Evolutionary conservation across 2,329 filamentous ascomycete genomes (phyloP), one percentile per base, ranked within the genome.

Genomic region (Karstenula rhodostoma): DNA sequence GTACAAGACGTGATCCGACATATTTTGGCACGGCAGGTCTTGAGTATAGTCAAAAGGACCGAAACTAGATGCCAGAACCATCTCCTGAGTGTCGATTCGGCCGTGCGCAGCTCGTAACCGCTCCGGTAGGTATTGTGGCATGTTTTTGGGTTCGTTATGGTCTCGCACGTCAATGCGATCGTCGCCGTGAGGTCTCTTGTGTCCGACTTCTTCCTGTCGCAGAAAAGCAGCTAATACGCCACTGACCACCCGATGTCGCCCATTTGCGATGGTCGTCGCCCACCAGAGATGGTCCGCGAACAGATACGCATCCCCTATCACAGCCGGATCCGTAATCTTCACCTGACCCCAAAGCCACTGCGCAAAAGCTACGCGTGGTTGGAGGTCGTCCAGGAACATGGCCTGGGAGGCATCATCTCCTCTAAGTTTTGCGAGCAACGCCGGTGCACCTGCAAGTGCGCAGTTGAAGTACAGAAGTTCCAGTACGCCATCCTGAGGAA

Each of bases 1-100:
- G 66, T 93, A 90, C 50, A 82, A 84, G 52, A 93, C 87, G 72
- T 93, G 91, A 4, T 83, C 78, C 2, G 89, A 87, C 50, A 92
- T 81, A 33, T 56, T 58, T 15, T 43, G 40, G 12, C 61, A 63
- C 23, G 63, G 64, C 25, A 59, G 40, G 8, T 61, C 58, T 12
- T 29, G 58, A 8, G 58, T 60, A 32, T 51, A 60, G 46, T 60
- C 58, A 27, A 56, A 60, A 25, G 58, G 52, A 13, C 58, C 58
- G 33, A 47, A 46, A 9, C 22, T 46, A 29, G 22, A 29, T 48
- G 22, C 32, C 10, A 13, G 37, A 3, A 13, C 27, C 40, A 19
- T 19, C n/a, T 35, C 37, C 13, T 29, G 10, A 10, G 40, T n/a
- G 13, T 35, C 37, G 12, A 46, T 40, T 6, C 37, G 27, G 8